These are phyloP conservation scores for Trypanosoma rangeli DNA, from an alignment of 208 protist species.

Conservation along the genomic window DNA sequence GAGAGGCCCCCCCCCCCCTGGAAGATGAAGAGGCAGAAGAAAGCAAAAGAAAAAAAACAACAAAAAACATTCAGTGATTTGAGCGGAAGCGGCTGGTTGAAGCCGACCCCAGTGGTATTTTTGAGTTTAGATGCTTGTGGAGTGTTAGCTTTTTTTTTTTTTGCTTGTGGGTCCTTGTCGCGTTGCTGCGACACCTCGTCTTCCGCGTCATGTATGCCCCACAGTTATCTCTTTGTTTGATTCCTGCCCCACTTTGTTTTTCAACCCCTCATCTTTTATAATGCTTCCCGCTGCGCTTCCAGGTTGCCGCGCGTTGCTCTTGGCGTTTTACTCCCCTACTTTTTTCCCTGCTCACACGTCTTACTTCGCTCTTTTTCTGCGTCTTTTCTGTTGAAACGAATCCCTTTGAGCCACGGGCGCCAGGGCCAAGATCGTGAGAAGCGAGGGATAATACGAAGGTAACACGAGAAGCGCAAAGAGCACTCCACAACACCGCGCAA, in stretches of 20 bases:
- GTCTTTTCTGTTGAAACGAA: neutral
- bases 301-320: neutral
- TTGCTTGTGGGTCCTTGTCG: neutral
- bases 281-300: too few species aligned
- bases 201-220: too few species aligned
- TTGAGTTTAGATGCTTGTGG: neutral
- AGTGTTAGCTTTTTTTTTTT: neutral
- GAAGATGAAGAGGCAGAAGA: neutral
- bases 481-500: neutral
- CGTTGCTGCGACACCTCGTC: neutral
- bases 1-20: neutral
- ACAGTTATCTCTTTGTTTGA: too few species aligned
- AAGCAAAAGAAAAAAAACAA: neutral
- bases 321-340: neutral
- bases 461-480: neutral
- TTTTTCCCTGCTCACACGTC: neutral
- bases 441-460: neutral
- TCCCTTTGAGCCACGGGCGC: too few species aligned
- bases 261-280: too few species aligned
- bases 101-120: neutral
- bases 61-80: neutral
- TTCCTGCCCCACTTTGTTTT: too few species aligned
- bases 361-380: constrained; percentile 1
- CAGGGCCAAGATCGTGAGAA: neutral
- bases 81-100: neutral